Percentiles rank a stretch among this genome's conserved stretches.
These are phyloP conservation scores for Euclidium syriacum DNA, from an alignment of 345 rosid species.

Conservation along the genomic window DNA sequence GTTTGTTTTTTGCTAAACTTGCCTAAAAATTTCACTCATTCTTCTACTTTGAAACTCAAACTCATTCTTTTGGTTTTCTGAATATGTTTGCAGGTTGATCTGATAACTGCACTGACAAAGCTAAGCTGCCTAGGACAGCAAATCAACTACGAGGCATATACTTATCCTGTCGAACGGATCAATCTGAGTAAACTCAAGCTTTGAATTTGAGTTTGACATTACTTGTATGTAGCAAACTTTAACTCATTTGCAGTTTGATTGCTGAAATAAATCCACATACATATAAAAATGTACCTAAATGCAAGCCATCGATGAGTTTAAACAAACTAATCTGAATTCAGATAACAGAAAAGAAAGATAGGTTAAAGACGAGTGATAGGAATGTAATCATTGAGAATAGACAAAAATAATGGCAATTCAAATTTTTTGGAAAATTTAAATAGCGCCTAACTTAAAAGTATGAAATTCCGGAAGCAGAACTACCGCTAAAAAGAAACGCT, in stretches of 20 bases:
- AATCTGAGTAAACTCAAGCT: conserved; percentile 81
- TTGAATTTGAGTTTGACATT: conserved; percentile 7
- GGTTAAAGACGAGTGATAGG: neutral
- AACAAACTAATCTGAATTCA: too few relatives aligned
- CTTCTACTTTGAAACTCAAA: neutral
- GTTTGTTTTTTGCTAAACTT: conserved; percentile 27
- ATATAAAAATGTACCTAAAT: neutral
- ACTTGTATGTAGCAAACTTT: neutral
- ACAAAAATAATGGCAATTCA: neutral
- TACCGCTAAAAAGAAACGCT: neutral
- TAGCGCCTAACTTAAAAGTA: neutral
- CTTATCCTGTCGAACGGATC: conserved; percentile 55
- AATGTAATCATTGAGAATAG: neutral
- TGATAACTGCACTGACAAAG: conserved; percentile 81
- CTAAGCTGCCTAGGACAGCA: conserved; percentile 73
- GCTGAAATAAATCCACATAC: neutral
- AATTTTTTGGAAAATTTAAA: neutral
- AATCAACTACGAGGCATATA: conserved; percentile 85
- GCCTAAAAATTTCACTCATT: neutral
- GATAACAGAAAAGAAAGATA: neutral
- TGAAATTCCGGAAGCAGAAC: neutral
- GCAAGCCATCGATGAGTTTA: neutral
- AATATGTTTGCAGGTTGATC: conserved; percentile 62
- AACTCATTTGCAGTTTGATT: neutral
- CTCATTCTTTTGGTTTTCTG: neutral